Conservation (phyloP, 345 rosid genomes). For the Durio zibethinus region DNA sequence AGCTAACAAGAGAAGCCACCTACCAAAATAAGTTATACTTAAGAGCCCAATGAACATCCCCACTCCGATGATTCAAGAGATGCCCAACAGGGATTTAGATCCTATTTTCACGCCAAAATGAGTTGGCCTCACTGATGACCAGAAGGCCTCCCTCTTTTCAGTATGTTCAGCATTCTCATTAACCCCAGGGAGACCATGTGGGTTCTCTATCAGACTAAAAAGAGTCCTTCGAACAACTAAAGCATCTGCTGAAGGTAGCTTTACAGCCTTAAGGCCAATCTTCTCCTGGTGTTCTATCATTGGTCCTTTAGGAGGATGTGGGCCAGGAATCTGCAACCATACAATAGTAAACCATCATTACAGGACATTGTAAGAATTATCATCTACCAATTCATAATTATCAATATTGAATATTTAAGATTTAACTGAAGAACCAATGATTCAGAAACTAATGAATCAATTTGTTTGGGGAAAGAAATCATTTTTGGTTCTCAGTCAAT, state of each 20-base stretch:
- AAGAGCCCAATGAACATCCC: constrained; percentile 64
- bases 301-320: constrained; percentile 58
- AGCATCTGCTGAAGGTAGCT: constrained; percentile 83
- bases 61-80: constrained; percentile 40
- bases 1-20: constrained; percentile 83
- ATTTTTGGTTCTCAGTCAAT: neutral
- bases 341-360: neutral
- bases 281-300: constrained; percentile 60
- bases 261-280: constrained; percentile 75
- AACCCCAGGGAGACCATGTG: constrained; percentile 63
- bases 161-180: constrained; percentile 59
- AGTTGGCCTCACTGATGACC: constrained; percentile 70
- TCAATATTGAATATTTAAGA: neutral
- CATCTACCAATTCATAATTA: neutral
- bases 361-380: neutral
- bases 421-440: neutral
- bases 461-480: neutral
- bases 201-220: constrained; percentile 57
- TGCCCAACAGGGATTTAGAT: constrained; percentile 54
- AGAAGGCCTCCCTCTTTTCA: constrained; percentile 58
- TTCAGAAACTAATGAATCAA: neutral
- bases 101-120: constrained; percentile 78
- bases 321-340: constrained; percentile 70
- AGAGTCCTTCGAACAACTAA: constrained; percentile 75
- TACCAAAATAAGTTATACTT: constrained; percentile 48